Percentiles rank a stretch among this genome's conserved stretches.
These are phyloP conservation scores for Chrysanthemum seticuspe DNA, from an alignment of 129 eudicot genomes.

Conservation along the genomic window DNA sequence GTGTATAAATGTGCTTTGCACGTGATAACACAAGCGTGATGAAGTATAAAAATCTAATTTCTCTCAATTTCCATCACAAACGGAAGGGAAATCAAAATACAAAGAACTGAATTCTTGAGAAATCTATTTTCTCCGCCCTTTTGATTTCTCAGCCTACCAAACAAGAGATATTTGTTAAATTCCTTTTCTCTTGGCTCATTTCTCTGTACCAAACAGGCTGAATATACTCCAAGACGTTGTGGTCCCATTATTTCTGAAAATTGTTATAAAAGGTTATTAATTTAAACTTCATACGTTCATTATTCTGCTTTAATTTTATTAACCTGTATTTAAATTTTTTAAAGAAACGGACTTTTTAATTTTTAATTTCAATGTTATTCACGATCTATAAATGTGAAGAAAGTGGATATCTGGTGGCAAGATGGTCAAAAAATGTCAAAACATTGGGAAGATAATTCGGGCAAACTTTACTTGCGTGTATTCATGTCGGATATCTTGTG, in stretches of 20 bases:
- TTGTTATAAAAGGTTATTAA: conserved; percentile 74
- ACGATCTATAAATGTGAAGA: conserved; percentile 76
- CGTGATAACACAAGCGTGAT: too few species aligned
- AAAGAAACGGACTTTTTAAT: background rate
- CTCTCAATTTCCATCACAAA: too few species aligned
- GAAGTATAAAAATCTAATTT: too few species aligned
- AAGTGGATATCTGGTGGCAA: conserved; percentile 89
- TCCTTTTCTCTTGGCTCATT: too few species aligned
- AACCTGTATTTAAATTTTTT: too few species aligned
- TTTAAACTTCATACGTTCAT: background rate
- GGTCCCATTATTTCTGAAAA: conserved; percentile 66
- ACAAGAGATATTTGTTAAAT: too few species aligned
- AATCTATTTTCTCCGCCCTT: too few species aligned
- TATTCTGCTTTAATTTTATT: too few species aligned
- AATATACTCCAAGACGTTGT: conserved; percentile 62
- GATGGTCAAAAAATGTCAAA: conserved; percentile 48
- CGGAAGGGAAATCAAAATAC: too few species aligned
- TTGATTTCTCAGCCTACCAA: too few species aligned
- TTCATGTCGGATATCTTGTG: conserved; percentile 64
- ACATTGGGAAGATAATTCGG: conserved; percentile 33
- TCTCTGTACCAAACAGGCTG: conserved; percentile 4
- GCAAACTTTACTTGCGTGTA: conserved; percentile 77
- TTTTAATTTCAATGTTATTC: background rate
- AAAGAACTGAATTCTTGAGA: too few species aligned
- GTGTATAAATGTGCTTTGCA: too few species aligned